phyloP scores from a whole-genome alignment of 139 green algal species.

The Zygnema cylindricum region DNA sequence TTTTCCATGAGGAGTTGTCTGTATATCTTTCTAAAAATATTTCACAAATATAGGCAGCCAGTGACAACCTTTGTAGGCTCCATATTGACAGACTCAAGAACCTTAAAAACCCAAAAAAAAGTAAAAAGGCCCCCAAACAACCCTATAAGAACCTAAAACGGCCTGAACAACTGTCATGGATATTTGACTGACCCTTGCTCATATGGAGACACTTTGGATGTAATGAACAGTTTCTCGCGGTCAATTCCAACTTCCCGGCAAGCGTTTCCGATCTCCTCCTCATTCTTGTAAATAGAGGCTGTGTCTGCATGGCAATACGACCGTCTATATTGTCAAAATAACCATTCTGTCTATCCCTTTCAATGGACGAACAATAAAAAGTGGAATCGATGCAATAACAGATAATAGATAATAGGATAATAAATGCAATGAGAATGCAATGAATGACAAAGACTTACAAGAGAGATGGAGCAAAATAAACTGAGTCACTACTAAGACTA shows the following conservation, averaged over 20 bases:
- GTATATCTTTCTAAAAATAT: too few relatives aligned
- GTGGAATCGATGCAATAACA: conserved; percentile 1
- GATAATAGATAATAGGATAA: neutral
- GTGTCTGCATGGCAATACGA: too few relatives aligned
- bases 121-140: too few relatives aligned
- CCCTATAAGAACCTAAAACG: too few relatives aligned
- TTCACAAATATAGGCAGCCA: too few relatives aligned
- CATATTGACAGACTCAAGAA: too few relatives aligned
- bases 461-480: conserved; percentile 13
- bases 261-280: conserved; percentile 47
- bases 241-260: conserved; percentile 25
- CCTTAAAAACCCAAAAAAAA: too few relatives aligned
- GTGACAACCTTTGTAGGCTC: too few relatives aligned
- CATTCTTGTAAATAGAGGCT: conserved; percentile 60
- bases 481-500: neutral
- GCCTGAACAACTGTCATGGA: too few relatives aligned
- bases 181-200: conserved; percentile 48
- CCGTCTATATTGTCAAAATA: too few relatives aligned
- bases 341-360: too few relatives aligned
- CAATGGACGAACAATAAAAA: neutral
- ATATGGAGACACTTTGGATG: conserved; percentile 55
- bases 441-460: neutral
- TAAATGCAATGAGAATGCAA: neutral
- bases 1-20: too few relatives aligned
- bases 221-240: conserved; percentile 56